Evolutionary conservation across 371 early-diverging fungal genomes (phyloP), one percentile per base, ranked within the genome.

Genomic region (Rhizopus stolonifer): DNA sequence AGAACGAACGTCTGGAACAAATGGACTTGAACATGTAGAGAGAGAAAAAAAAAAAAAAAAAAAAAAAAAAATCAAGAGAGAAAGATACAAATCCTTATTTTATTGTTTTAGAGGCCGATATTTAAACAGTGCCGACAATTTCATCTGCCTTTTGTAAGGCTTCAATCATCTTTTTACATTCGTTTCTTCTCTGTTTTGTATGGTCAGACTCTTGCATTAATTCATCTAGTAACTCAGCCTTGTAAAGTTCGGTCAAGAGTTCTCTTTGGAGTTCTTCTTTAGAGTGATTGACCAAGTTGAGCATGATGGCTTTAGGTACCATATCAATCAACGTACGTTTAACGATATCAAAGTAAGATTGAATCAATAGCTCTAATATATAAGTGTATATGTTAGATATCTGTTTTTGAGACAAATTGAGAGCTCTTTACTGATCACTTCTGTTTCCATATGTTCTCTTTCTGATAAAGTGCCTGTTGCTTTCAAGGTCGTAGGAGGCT

Each of bases 291-390:
- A 99, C 99, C 25, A 99, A 80, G 72, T 98, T 96, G 29, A 92
- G 80, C 97, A 99, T 98, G 54, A 99, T 91, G 3, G 99, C 95
- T 69, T 99, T 99, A 46, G 99, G 99, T 3, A 99, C 94, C 79
- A 98, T 90, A 69, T 99, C 99, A 33, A 95, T 84, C 52, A 95
- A 86, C 3, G 96, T 98, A 52, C 96, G 90, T 80, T 98, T 99
- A 45, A 98, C 95, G 72, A 98, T 96, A 64, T 91, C 90, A 67
- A 88, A 98, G 79, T 99, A 98, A 5, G 95, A 95, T 54, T 87
- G 83, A 46, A 99, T 91, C 59, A 98, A 80, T 43, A 98, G 82
- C 74, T 98, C 85, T 84, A 40, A 42, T 19, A 40, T 6, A 23
- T 11, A 18, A 1, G 9, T 18, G 15, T 2, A 18, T 11, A 29